Evolutionary conservation across 2,329 filamentous ascomycete species (phyloP), one percentile per base, ranked within the genome.

Genomic region (Sporothrix pallida): DNA sequence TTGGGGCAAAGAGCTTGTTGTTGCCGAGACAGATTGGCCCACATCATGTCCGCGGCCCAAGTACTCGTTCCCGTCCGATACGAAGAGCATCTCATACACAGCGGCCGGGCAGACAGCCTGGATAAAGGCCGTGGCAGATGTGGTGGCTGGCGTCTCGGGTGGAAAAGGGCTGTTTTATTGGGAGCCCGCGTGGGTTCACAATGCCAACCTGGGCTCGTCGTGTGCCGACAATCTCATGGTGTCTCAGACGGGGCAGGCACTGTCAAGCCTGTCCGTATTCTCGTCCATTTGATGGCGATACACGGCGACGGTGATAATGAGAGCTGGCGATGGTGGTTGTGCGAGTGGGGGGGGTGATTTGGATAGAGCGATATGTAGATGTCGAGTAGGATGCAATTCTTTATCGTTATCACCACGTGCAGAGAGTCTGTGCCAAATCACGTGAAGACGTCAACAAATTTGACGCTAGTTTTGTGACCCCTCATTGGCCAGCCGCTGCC

Each of bases 1-100:
- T 3, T 93, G 89, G 83, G 86, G 85, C 9, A 93, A 93, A 81
- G 84, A 89, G 54, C 82, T 93, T 6, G 83, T 91, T n/a, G 88
- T 94, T 3, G 90, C 89, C 0, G 91, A 94, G 81, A 90, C 88
- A 0, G 84, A 93, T 81, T 94, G 91, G 91, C 91, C 92, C 0
- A 87, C 84, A 0, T 85, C 84, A 1, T 93, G 91, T 78, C 86
- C 89, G 0, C 86, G 83, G 20, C 89, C 90, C 0, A 81, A 79
- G 1, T 87, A 87, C 75, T 76, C 83, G 0, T 93, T 92, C 79
- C 91, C 0, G 82, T 83, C 13, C 90, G 60, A 92, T 77, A 80
- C 90, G 9, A 83, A 79, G 67, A 83, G 78, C 72, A 91, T 93
- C 73, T 89, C 91, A 0, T 89, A 91, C 76, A 88, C 86, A 2